Evolutionary conservation across 257 asterid species (phyloP).

Genomic region (Avicennia marina): DNA sequence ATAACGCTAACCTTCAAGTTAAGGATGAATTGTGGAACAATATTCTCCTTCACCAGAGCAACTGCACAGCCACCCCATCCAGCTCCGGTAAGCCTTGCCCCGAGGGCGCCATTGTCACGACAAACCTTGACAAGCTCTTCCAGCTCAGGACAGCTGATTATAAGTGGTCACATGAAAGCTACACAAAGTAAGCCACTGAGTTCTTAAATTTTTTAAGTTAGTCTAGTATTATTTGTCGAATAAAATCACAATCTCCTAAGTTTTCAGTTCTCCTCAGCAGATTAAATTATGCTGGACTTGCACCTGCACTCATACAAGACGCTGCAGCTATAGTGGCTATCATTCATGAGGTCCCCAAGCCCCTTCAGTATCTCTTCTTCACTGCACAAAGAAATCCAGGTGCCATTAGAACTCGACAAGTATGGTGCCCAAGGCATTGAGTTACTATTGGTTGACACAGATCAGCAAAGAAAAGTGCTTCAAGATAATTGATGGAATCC

Average conservation of each 20-base stretch:
- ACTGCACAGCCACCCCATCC: conserved; percentile 99
- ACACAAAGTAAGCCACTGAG: too few species aligned
- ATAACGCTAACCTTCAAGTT: conserved; percentile 60
- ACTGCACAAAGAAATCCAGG: conserved; percentile 29
- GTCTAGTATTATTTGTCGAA: too few species aligned
- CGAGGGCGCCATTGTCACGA: conserved; percentile 82
- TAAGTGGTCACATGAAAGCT: too few species aligned
- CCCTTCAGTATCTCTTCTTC: conserved; percentile 79
- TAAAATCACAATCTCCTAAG: too few species aligned
- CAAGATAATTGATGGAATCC: too few species aligned
- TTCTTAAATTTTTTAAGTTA: too few species aligned
- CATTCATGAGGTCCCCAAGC: conserved; percentile 92
- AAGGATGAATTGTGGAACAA: conserved; percentile 79
- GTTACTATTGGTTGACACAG: too few species aligned
- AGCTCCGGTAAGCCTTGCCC: conserved; percentile 97
- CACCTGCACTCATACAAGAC: conserved; percentile 96
- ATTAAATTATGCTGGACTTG: background rate
- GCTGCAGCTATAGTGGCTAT: conserved; percentile 93
- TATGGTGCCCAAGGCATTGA: too few species aligned
- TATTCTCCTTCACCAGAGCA: conserved; percentile 83
- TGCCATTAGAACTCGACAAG: too few species aligned
- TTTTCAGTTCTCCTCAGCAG: too few species aligned
- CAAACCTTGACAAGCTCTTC: conserved; percentile 78
- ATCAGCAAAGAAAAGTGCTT: too few species aligned
- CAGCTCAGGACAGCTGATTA: conserved; percentile 75